phyloP scores from a whole-genome alignment of 768 basidiomycete species.

The Tylopilus felleus region DNA sequence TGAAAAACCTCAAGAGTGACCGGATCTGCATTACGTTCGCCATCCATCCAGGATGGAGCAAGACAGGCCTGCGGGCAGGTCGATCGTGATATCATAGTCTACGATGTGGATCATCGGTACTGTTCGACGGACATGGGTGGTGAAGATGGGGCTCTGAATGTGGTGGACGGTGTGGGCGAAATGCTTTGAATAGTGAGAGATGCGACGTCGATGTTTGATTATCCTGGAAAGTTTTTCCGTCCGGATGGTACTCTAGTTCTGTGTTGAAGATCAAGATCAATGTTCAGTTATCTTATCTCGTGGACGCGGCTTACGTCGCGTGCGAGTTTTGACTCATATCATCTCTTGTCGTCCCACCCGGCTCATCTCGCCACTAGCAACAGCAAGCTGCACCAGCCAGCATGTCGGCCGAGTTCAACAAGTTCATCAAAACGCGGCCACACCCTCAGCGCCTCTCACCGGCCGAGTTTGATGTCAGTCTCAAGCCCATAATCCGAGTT shows the following conservation, averaged over 20 bases:
- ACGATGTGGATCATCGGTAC: too few relatives aligned
- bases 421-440: neutral
- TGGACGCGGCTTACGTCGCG: neutral
- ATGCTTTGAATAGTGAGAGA: conserved; percentile 24
- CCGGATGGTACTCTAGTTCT: too few relatives aligned
- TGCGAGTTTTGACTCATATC: neutral
- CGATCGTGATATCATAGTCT: neutral
- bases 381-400: neutral
- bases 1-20: too few relatives aligned
- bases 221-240: too few relatives aligned
- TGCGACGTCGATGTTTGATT: too few relatives aligned
- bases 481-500: neutral
- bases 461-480: conserved; percentile 24
- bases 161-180: conserved; percentile 18
- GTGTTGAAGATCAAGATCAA: too few relatives aligned
- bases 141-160: too few relatives aligned
- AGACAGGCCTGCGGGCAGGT: too few relatives aligned
- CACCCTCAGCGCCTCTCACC: neutral
- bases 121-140: too few relatives aligned
- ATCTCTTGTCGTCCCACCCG: neutral
- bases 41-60: too few relatives aligned
- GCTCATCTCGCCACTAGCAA: too few relatives aligned
- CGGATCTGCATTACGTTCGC: neutral
- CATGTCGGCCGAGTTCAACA: neutral
- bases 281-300: conserved; percentile 7